Evolutionary conservation across 208 protist genomes (phyloP), one percentile per base, ranked within the genome.

Genomic region (Acanthamoeba pearcei): DNA sequence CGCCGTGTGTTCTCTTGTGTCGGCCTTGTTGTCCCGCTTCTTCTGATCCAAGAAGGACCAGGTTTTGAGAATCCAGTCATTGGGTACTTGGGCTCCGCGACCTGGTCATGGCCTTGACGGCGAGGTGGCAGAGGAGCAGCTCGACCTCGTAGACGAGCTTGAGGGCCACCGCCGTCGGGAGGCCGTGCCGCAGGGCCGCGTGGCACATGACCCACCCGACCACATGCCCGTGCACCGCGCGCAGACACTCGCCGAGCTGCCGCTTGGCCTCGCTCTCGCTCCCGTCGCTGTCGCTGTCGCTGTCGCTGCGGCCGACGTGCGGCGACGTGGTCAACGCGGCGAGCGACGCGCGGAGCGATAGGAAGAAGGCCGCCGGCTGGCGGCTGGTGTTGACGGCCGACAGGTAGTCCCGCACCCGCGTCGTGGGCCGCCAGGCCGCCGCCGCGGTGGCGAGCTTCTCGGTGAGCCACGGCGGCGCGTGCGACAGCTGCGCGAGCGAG

Each of bases 121-220:
- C 66, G 10, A 74, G 66, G 15, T 83, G 38, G 74, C 35, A 35
- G 22, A 83, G 74, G 29, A 83, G 74, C 29, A 83, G 13, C 74
- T 83, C 38, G 49, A 12, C 46, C 74, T 83, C 74, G 35, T 83
- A 83, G 22, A 83, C 29, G 13, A 83, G 38, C 46, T 83, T 83
- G 74, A 83, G 74, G 42, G n/a, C 74, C 9, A 83, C 17, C 15
- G 46, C 74, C 15, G 74, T 83, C 15, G 74, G 74, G 74, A 83
- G 46, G 15, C 74, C 74, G 35, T 83, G 46, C 12, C 8, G 12
- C 8, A 53, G 15, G 38, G 74, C 74, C 42, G 74, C 74, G n/a
- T 83, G 74, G 74, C 74, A 83, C 74, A 83, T 83, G 74, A 53
- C 42, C 74, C 74, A 83, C 38, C 74, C 74, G 19, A 83, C 42